These are phyloP conservation scores for Jimgerdemannia flammicorona DNA, from an alignment of 192 early-diverging fungal genomes.

Conservation along the genomic window DNA sequence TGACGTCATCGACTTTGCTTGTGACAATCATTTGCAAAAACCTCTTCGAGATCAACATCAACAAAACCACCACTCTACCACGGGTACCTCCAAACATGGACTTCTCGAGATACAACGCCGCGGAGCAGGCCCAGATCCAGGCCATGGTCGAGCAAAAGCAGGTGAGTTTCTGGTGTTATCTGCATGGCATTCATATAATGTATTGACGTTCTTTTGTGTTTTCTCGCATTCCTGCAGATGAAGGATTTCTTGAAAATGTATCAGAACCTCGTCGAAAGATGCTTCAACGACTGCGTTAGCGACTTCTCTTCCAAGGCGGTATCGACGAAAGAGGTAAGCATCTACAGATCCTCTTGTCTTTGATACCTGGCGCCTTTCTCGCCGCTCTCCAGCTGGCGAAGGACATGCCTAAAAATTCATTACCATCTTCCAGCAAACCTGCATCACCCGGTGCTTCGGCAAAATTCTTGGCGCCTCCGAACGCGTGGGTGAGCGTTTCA, in stretches of 20 bases:
- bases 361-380: no score
- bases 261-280: conserved; percentile 81
- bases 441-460: conserved; percentile 83
- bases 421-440: conserved; percentile 55
- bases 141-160: conserved; percentile 93
- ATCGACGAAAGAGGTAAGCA: conserved; percentile 73
- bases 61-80: no score
- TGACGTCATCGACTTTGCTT: no score
- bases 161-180: conserved; percentile 34
- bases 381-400: no score
- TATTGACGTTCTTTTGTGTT: neutral
- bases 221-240: conserved; percentile 51
- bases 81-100: conserved; percentile 43
- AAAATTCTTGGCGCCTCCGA: conserved; percentile 98
- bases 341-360: no score
- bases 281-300: conserved; percentile 92
- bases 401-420: no score
- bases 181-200: no score
- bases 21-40: no score
- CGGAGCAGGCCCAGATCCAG: conserved; percentile 77
- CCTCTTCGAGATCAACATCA: no score
- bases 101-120: conserved; percentile 67
- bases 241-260: conserved; percentile 91
- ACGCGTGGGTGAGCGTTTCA: conserved; percentile 84
- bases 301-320: conserved; percentile 94